Base-by-base conservation (phyloP, 176 grass and related monocot genomes). In the Secale cereale region DNA sequence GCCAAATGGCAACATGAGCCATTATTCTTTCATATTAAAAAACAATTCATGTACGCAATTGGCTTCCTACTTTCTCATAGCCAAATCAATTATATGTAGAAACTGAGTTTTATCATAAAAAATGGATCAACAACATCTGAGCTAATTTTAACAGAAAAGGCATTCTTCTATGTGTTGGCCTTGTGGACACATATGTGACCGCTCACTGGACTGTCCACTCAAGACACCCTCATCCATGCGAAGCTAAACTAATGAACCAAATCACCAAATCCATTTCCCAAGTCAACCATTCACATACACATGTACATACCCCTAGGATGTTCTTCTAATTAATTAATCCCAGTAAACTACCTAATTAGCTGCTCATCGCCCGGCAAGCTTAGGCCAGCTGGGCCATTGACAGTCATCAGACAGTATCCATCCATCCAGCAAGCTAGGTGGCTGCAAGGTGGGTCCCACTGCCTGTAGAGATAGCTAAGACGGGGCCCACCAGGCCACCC, bases 201-300 rank as follows among this genome's bases (percentile, higher is more conserved):
- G 54, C 54, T 57, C 54, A 57, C 54, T 57, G 22, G 7, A 57
- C 20, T 22, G 54, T 57, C 19, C 54, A 57, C 19, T 57, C 54
- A 57, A 20, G 2, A 57, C 20, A 57, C 7, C 54, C 19, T 57
- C 17, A 57, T 0, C 20, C 54, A 57, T 57, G 2, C 54, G 2
- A 22, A 57, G 48, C 20, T 57, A 57, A 57, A 57, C 54, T 57
- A 57, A 57, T 57, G 2, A 57, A 0, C 20, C 19, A 57, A 52
- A 52, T 52, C 48, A 52, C 48, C 48, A 52, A 57, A 57, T 22
- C 54, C 54, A 57, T 22, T 57, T 57, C 20, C 54, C 41, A 40
- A 56, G 81, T 89, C 87, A 84, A 65, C 56, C 62, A 27, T 78
- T 22, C 36, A 83, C 5, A 16, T 8, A 28, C 7, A 35, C 28